Percentiles rank a stretch among this genome's conserved stretches.
phyloP scores from a whole-genome alignment of 768 basidiomycete genomes.

The Clitopilus passeckerianus region DNA sequence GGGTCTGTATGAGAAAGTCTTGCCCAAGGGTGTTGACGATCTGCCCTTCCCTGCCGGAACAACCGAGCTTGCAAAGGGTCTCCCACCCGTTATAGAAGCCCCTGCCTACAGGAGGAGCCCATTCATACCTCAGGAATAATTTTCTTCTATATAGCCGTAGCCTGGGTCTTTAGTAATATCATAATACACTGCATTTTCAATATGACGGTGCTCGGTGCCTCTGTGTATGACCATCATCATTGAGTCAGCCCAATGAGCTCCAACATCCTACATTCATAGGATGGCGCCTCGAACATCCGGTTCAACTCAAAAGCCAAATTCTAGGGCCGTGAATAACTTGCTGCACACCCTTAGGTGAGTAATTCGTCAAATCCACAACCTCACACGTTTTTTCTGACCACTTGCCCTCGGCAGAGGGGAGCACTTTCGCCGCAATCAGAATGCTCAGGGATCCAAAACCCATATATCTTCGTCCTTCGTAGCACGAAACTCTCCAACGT shows the following conservation, averaged over 20 bases:
- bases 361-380: not conserved
- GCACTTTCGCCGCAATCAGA: conserved; percentile 62
- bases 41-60: conserved; percentile 94
- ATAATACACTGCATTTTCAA: not conserved
- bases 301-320: conserved; percentile 13
- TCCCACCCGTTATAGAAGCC: conserved; percentile 65
- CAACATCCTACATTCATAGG: not conserved
- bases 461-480: conserved; percentile 5
- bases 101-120: conserved; percentile 72
- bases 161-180: not conserved
- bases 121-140: conserved; percentile 70
- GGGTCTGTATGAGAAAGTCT: conserved; percentile 68
- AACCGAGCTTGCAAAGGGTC: conserved; percentile 58
- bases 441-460: conserved; percentile 32
- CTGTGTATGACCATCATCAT: not conserved
- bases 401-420: conserved; percentile 46
- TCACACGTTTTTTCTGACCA: not conserved
- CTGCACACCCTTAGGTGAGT: conserved; percentile 49
- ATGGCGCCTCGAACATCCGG: not conserved
- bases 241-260: not conserved
- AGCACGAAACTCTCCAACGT: conserved; percentile 4
- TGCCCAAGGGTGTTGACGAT: conserved; percentile 78
- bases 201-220: not conserved
- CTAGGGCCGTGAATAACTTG: conserved; percentile 36
- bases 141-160: conserved; percentile 3